These are phyloP conservation scores for Quercus tomentella DNA, from an alignment of 331 rosid species.

Conservation along the genomic window DNA sequence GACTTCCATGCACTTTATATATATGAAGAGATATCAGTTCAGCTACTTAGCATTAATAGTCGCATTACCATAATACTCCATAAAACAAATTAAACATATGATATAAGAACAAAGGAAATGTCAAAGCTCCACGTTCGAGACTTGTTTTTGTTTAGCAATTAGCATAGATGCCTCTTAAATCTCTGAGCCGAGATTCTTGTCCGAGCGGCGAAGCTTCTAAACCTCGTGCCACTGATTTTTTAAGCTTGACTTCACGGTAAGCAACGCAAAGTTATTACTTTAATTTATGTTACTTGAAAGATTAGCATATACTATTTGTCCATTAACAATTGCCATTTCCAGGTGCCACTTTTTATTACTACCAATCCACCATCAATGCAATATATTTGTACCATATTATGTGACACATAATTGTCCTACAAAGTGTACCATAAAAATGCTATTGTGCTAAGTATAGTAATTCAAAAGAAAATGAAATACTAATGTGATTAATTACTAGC, in stretches of 20 bases:
- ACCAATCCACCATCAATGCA: too few relatives aligned
- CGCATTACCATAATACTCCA: background rate
- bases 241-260: slow-evolving; percentile 16
- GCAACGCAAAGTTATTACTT: background rate
- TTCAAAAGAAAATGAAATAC: background rate
- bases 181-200: slow-evolving; percentile 25
- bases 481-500: too few relatives aligned
- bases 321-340: background rate
- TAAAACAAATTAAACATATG: background rate
- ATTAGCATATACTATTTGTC: background rate
- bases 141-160: background rate
- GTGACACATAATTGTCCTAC: background rate
- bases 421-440: too few relatives aligned
- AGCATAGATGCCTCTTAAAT: slow-evolving; percentile 23
- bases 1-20: too few relatives aligned
- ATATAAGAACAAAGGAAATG: background rate
- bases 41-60: too few relatives aligned
- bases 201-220: slow-evolving; percentile 60
- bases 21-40: fast-evolving
- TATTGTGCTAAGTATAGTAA: too few relatives aligned
- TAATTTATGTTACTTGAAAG: background rate
- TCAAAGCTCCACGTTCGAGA: slow-evolving; percentile 25
- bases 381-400: background rate
- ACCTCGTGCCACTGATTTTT: slow-evolving; percentile 23
- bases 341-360: background rate